These are phyloP conservation scores for Botrytis byssoidea DNA, from an alignment of 2,329 filamentous ascomycete genomes.

Conservation along the genomic window DNA sequence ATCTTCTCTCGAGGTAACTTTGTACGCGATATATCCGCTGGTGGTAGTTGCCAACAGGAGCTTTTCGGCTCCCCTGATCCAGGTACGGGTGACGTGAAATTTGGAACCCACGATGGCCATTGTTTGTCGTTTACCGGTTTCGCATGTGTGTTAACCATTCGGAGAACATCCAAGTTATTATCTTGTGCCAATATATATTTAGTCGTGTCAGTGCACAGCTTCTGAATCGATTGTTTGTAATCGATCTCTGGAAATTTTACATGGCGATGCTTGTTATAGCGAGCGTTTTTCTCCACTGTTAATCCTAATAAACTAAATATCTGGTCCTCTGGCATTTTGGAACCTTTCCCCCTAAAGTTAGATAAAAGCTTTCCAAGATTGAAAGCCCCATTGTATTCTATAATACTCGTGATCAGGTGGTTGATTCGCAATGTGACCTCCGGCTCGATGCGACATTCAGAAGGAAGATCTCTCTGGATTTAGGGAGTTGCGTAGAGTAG, in stretches of 20 bases:
- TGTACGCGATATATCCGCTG: background rate
- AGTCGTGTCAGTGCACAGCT: background rate
- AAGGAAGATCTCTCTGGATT: no score
- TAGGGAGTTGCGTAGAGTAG: background rate
- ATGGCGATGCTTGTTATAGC: no score
- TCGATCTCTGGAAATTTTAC: background rate
- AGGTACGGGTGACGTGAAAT: background rate
- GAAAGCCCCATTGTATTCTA: background rate
- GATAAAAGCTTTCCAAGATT: background rate
- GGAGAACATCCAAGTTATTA: background rate
- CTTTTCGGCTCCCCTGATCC: background rate
- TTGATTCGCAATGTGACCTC: background rate
- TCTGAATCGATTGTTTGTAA: background rate
- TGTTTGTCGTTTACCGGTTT: background rate
- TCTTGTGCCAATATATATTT: background rate
- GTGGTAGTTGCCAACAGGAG: no score
- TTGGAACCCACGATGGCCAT: background rate
- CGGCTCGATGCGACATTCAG: background rate
- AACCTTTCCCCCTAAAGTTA: background rate
- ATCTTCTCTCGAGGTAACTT: accelerated
- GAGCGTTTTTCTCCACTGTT: background rate
- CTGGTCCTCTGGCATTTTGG: background rate
- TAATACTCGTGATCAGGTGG: background rate
- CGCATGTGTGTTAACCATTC: background rate
- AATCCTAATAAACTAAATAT: background rate